Base-by-base conservation (phyloP, 345 rosid genomes). In the Brassica nigra region DNA sequence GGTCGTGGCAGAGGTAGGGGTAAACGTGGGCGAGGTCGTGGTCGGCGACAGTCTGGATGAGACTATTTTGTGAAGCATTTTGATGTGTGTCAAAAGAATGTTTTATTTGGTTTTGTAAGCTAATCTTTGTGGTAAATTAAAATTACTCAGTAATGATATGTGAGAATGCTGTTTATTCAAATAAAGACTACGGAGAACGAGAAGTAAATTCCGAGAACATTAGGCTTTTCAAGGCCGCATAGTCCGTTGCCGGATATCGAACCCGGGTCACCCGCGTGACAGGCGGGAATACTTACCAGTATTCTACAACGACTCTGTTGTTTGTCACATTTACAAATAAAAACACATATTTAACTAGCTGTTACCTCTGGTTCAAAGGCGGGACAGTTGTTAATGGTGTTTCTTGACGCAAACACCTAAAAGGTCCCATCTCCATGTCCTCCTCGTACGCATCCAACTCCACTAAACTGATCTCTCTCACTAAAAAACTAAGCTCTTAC, bases 251-350 rank as follows among this genome's bases (percentile, higher is more conserved):
- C 91, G 93, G 96, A 90, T 88, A 90, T 91, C 95, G 98, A 92
- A 90, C 94, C 86, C 95, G 93, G 95, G 99, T 89, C 97, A 58
- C 95, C 95, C 90, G 89, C 89, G 95, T 95, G 99, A 92, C 95
- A 90, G 98, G 88, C 92, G 89, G 93, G 88, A 84, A 91, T 90
- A 88, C 97, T 89, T 0, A 90, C 95, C 97, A 88, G 97, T 87
- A 90, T 92, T 92, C 97, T 90, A 92, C 97, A 90, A 94, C 97
- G 92, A 89, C 94, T 1, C 62, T 30, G 16, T 59, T 81, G 77
- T 15, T 57, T 58, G 68, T 6, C 5, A 1, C 0, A 1, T 0
- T 1, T 15, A 16, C 1, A 39, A 47, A 0, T 2, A 1, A 0
- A 0, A n/a, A 8, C 7, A 4, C 37, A 36, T 8, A 0, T 1